These are phyloP conservation scores for Verticillium klebahnii DNA, from an alignment of 2,329 filamentous ascomycete genomes.

Conservation along the genomic window DNA sequence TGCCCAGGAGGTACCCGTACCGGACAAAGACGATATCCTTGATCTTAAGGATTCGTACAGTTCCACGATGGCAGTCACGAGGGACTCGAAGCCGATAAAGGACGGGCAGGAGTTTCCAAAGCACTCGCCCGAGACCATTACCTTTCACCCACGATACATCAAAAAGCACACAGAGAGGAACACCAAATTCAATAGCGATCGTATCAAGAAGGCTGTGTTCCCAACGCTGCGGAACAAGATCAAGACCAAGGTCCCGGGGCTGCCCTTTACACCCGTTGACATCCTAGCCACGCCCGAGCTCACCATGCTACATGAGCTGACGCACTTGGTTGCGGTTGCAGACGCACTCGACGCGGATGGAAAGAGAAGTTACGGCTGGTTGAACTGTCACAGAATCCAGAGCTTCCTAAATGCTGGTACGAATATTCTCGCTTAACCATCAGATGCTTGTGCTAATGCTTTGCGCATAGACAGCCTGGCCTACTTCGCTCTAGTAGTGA, in stretches of 20 bases:
- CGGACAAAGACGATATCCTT: background rate
- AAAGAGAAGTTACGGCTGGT: background rate
- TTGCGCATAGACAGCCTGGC: background rate
- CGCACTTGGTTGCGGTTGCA: background rate
- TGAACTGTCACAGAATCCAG: background rate
- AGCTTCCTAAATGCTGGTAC: background rate
- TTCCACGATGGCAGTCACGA: background rate
- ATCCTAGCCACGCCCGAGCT: background rate
- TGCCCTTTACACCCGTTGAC: background rate
- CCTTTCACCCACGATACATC: background rate
- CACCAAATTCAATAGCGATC: background rate
- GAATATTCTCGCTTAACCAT: background rate
- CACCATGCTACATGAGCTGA: background rate
- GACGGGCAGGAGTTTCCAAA: background rate
- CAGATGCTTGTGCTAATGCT: background rate
- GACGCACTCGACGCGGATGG: background rate
- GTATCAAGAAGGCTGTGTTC: background rate
- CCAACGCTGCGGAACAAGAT: background rate
- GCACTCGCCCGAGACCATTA: background rate
- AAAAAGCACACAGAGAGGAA: background rate
- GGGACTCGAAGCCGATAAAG: background rate
- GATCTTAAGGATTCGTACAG: background rate
- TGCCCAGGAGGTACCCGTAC: background rate
- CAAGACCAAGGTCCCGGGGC: background rate
- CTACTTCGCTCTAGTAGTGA: background rate